Percentiles rank a stretch among this genome's conserved stretches.
Evolutionary conservation across 1,284 basidiomycete species (phyloP).

Genomic region (Trichosporon ovoides): DNA sequence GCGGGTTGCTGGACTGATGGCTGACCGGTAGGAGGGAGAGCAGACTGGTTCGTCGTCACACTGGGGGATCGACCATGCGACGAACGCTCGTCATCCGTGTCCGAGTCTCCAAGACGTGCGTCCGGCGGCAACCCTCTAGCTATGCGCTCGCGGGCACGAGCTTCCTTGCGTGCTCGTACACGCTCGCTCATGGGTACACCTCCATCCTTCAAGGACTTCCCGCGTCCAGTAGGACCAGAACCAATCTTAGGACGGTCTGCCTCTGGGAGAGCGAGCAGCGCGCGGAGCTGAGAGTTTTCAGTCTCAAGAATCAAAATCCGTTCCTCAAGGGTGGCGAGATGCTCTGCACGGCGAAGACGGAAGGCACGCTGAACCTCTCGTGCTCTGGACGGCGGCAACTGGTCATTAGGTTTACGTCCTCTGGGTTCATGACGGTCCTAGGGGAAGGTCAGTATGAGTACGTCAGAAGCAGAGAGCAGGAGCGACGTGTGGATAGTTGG

Average conservation of each 20-base stretch:
- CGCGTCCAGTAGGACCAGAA: constrained; percentile 48
- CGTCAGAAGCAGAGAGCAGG: not conserved
- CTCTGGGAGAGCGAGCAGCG: constrained; percentile 68
- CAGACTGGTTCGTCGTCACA: constrained; percentile 8
- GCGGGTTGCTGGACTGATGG: not conserved
- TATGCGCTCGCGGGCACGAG: constrained; percentile 36
- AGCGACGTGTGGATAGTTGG: too few relatives aligned
- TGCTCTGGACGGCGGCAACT: constrained; percentile 83
- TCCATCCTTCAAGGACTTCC: constrained; percentile 47
- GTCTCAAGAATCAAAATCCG: constrained; percentile 76
- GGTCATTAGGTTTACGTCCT: constrained; percentile 85
- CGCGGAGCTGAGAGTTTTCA: constrained; percentile 72
- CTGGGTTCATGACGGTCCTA: constrained; percentile 52
- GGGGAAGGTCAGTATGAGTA: not conserved
- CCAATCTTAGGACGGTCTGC: constrained; percentile 45
- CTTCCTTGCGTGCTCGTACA: constrained; percentile 47
- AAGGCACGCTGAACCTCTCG: constrained; percentile 89
- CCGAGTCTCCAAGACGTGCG: constrained; percentile 13
- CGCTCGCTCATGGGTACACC: constrained; percentile 49
- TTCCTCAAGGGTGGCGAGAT: constrained; percentile 75
- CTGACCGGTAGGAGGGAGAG: not conserved
- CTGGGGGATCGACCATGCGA: constrained; percentile 27
- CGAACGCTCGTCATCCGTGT: constrained; percentile 21
- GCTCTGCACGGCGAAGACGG: constrained; percentile 79
- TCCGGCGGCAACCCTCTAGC: constrained; percentile 28